These are phyloP conservation scores for Erodium moschatum DNA, from an alignment of 441 rosid species.

Conservation along the genomic window DNA sequence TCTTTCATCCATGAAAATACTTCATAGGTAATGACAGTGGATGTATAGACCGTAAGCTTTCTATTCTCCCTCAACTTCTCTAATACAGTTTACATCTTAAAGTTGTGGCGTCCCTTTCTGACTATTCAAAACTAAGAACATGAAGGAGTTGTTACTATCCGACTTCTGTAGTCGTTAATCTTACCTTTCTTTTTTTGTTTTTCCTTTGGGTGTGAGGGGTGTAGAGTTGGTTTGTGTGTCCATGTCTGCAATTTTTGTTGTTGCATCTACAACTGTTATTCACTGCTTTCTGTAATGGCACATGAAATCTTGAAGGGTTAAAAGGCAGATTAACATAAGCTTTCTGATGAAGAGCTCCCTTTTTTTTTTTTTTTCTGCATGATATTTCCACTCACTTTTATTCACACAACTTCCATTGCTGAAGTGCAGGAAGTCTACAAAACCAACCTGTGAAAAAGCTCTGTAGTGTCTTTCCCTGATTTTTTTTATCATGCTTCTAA, in stretches of 20 bases:
- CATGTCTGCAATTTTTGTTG: background rate
- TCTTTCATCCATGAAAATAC: conserved; percentile 4
- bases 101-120: background rate
- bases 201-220: background rate
- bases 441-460: background rate
- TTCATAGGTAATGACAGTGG: background rate
- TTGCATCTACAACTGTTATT: conserved; percentile 3
- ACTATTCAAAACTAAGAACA: background rate
- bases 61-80: background rate
- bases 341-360: background rate
- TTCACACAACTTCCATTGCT: background rate
- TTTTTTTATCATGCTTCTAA: conserved; percentile 5
- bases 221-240: background rate
- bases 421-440: background rate
- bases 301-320: conserved; percentile 1
- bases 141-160: background rate
- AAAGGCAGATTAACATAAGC: background rate
- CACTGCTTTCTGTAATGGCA: background rate
- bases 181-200: background rate
- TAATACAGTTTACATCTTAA: background rate
- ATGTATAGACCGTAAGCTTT: background rate
- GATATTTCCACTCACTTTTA: background rate
- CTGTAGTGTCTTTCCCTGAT: no score
- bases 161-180: background rate
- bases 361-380: background rate